A percentile compares a stretch with the other conserved stretches of the same genome.
These are phyloP conservation scores for Reticulascus tulasneorum DNA, from an alignment of 2,329 filamentous ascomycete species.

Conservation along the genomic window DNA sequence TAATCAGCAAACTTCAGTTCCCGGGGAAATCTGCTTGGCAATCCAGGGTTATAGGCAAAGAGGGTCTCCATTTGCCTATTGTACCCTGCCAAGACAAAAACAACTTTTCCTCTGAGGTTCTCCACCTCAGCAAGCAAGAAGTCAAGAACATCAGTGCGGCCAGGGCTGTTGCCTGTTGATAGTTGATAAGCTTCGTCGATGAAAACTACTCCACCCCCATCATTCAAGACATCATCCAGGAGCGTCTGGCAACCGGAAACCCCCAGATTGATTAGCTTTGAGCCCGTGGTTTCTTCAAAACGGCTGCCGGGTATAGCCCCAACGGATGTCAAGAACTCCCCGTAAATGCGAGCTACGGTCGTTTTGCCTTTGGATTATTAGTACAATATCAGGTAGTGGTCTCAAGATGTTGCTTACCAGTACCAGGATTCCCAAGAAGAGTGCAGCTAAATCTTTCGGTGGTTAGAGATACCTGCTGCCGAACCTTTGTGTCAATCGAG, in stretches of 20 bases:
- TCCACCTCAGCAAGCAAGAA: conserved; percentile 70
- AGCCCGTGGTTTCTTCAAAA: conserved; percentile 67
- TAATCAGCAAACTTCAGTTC: conserved; percentile 68
- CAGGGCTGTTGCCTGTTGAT: conserved; percentile 50
- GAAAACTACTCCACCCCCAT: conserved; percentile 66
- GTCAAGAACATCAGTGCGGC: conserved; percentile 62
- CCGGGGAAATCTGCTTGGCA: conserved; percentile 65
- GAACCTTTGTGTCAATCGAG: conserved; percentile 54
- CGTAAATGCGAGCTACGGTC: conserved; percentile 69
- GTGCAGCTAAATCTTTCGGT: conserved; percentile 59
- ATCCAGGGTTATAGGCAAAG: conserved; percentile 68
- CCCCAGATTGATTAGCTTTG: conserved; percentile 59
- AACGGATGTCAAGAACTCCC: conserved; percentile 57
- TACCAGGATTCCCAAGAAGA: conserved; percentile 71
- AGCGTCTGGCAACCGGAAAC: conserved; percentile 53
- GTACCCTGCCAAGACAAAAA: conserved; percentile 72
- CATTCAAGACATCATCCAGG: conserved; percentile 42
- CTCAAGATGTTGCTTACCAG: conserved; percentile 42
- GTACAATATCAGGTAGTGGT: neutral
- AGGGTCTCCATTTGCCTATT: conserved; percentile 72
- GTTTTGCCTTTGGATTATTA: conserved; percentile 51
- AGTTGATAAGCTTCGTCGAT: conserved; percentile 80
- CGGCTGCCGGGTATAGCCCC: conserved; percentile 56
- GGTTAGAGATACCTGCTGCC: conserved; percentile 52
- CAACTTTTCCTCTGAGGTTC: conserved; percentile 64